Percentiles rank a stretch among this genome's conserved stretches.
These are phyloP conservation scores for Phaseolus lunatus DNA, from an alignment of 306 rosid species.

Conservation along the genomic window DNA sequence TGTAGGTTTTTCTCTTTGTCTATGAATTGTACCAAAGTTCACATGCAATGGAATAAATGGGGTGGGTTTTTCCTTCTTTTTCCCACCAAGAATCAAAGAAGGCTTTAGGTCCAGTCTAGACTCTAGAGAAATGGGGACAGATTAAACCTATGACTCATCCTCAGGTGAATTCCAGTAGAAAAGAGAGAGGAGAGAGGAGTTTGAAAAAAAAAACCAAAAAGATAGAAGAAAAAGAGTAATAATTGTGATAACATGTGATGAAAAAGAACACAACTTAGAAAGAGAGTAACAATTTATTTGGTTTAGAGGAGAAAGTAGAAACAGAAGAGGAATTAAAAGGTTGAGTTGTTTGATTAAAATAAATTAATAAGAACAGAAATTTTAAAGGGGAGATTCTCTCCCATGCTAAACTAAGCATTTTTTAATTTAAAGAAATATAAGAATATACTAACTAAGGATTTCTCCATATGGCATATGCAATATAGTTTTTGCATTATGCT, in stretches of 20 bases:
- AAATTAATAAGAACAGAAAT: too few species aligned
- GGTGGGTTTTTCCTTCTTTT: neutral
- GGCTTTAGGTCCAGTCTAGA: neutral
- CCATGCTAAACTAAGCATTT: too few species aligned
- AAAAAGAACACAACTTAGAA: neutral
- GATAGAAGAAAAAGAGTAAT: neutral
- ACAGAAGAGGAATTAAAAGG: too few species aligned
- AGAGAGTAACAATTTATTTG: neutral
- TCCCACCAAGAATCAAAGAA: neutral
- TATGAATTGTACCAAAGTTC: neutral
- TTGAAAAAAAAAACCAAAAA: neutral
- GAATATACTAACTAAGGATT: too few species aligned
- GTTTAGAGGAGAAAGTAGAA: neutral
- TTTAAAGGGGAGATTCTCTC: too few species aligned
- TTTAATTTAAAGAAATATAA: too few species aligned
- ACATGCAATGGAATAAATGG: slow-evolving; percentile 7
- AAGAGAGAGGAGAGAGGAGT: neutral
- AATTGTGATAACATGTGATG: neutral
- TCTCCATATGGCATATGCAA: too few species aligned
- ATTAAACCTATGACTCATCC: neutral
- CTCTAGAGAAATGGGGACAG: neutral
- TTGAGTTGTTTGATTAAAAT: too few species aligned
- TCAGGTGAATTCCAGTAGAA: neutral
- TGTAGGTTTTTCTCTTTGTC: neutral
- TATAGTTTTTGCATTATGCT: too few species aligned